Evolutionary conservation across 495 filamentous ascomycete genomes (phyloP), one percentile per base, ranked within the genome.

Genomic region (Talaromyces trachyspermus): DNA sequence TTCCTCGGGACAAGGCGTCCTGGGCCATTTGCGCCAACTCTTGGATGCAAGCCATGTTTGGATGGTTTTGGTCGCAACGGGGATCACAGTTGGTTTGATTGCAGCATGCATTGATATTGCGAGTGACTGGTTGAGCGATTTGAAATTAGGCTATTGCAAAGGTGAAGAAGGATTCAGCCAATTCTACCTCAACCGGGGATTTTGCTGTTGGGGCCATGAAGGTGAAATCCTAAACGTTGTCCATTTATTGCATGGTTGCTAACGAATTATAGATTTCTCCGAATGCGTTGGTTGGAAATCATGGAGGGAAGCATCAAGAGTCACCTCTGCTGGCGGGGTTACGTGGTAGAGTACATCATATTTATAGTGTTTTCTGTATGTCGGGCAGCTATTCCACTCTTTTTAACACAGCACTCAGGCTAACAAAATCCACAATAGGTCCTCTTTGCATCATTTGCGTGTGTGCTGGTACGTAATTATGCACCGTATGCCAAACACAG

Each of bases 161-260:
- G 80, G 71, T 38, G 82, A 81, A 0, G 64, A 71, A 33, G 86
- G 84, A 29, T 89, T 88, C 23, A 89, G 89, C 9, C 80, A 70
- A 23, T 96, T 95, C 57, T 96, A 96, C 63, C 64, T 98, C 38
- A 95, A 92, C 51, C 83, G 80, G 58, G 78, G 75, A 44, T 96
- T 95, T 62, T 98, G 92, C 59, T 98, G 92, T 63, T 86, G 82
- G 71, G 94, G 91, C 18, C 84, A 92, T 57, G 84, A 95, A 48
- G 81, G 78, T 83, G 56, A 54, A 71, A 49, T 19, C 17, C 11
- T 25, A 30, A 23, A 19, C 29, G 8, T 5, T 4, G 22, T 6
- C 22, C 39, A 25, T 20, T n/a, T 19, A 35, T 26, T 9, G 15
- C 11, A 37, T 39, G 18, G 33, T 50, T 35, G 48, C 17, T 18